A percentile compares a stretch with the other conserved stretches of the same genome.
Evolutionary conservation across 225 moss, liverwort and hornwort species (phyloP).

Genomic region (Ulota crispa): DNA sequence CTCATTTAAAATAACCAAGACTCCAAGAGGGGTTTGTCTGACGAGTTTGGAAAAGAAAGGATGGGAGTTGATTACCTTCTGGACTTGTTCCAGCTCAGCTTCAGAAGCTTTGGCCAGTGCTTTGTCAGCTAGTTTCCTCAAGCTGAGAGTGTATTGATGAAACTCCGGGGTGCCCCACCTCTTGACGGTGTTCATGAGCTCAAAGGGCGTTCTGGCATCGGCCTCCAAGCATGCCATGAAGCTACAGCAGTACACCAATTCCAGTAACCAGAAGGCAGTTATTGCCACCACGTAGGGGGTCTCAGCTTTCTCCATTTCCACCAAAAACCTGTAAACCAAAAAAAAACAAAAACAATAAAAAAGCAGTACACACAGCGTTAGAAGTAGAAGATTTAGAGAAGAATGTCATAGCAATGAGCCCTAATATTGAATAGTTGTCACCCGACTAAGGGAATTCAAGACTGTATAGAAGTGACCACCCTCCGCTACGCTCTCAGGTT

Average conservation of each 20-base stretch:
- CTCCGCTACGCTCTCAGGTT: not conserved
- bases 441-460: not conserved
- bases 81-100: slow-evolving; percentile 32
- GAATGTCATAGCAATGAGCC: not conserved
- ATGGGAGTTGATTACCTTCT: slow-evolving; percentile 25
- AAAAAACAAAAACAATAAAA: not conserved
- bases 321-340: slow-evolving; percentile 47
- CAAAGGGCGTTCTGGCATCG: slow-evolving; percentile 61
- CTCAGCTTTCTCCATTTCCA: slow-evolving; percentile 40
- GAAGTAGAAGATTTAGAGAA: not conserved
- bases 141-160: slow-evolving; percentile 46
- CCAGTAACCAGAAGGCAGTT: slow-evolving; percentile 71
- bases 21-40: no score
- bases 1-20: not conserved
- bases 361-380: not conserved
- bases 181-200: slow-evolving; percentile 68
- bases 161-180: slow-evolving; percentile 85
- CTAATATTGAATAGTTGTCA: not conserved
- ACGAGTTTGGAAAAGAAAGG: not conserved
- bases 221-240: slow-evolving; percentile 75
- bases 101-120: slow-evolving; percentile 57
- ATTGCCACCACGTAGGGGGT: slow-evolving; percentile 62
- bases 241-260: slow-evolving; percentile 71
- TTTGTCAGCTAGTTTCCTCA: slow-evolving; percentile 60
- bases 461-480: not conserved